Evolutionary conservation across 2,329 filamentous ascomycete genomes (phyloP).

Genomic region (Neobulgaria alba): DNA sequence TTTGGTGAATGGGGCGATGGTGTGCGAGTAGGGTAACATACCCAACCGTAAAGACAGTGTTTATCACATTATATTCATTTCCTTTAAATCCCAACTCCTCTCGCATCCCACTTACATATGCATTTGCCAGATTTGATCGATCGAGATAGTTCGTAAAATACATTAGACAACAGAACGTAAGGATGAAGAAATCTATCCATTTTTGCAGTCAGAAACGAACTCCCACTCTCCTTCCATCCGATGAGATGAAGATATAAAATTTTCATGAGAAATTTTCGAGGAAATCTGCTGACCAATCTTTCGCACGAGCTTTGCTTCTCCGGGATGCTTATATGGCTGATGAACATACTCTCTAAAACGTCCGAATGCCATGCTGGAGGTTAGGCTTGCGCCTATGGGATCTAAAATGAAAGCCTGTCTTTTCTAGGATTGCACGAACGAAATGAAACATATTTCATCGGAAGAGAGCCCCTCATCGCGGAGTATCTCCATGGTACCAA

Average conservation of each 20-base stretch:
- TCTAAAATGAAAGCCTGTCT: no score
- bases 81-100: conserved; percentile 41
- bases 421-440: no score
- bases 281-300: conserved; percentile 17
- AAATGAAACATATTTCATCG: no score
- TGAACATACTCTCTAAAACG: conserved; percentile 15
- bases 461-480: no score
- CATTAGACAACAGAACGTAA: conserved; percentile 33
- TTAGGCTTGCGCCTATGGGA: no score
- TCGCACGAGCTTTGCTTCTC: conserved; percentile 20
- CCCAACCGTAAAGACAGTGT: conserved; percentile 35
- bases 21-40: conserved; percentile 7
- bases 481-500: no score
- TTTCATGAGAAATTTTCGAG: background rate
- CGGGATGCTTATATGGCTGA: conserved; percentile 20
- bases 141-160: conserved; percentile 35
- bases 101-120: conserved; percentile 46
- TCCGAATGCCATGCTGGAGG: conserved; percentile 5
- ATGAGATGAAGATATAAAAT: background rate
- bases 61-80: conserved; percentile 44
- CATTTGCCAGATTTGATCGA: conserved; percentile 43
- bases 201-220: conserved; percentile 3
- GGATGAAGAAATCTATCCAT: conserved; percentile 24
- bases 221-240: no score
- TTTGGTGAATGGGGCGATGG: background rate